Base-by-base conservation (phyloP, 2,329 filamentous ascomycete genomes). In the Fonsecaea nubica region DNA sequence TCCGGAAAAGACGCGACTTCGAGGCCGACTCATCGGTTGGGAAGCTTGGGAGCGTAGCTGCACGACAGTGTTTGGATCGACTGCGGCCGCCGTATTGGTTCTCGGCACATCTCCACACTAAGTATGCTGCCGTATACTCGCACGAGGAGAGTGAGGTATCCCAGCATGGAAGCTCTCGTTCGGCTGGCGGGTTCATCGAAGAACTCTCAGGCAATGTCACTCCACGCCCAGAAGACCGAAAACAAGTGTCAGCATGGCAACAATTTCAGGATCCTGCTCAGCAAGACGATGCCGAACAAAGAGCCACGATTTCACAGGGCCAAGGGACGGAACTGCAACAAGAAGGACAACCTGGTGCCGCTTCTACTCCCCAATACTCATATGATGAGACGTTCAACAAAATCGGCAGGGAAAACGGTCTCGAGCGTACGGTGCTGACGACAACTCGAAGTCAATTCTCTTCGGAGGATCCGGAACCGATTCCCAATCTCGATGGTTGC, bases 41-140 rank as follows among this genome's bases (percentile, higher is more conserved):
- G 0, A 88, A 83, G 8, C 81, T 99, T 25, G 95, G 95, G 0
- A 98, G 87, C 72, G 81, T 86, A 36, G 94, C 94, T 0, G 93
- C 93, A 0, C 87, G 86, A 74, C 87, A 90, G 72, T 89, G 97
- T 21, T 85, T 98, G 78, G 89, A 97, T 75, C 86, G 91, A 35
- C 79, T 99, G 60, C 85, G 92, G 60, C 95, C 95, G 9, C 84
- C 85, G 0, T 90, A 92, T 76, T 99, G 95, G 95, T 97, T 98
- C 76, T 90, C 91, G 42, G 95, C 93, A 2, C 95, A 99, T 78
- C 79, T 98, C 80, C 95, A 99, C 78, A 89, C 91, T 81, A 96
- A 94, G 75, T 98, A 90, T 76, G 79, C 89, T 0, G 95, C 93
- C 0, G 68, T 83, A 0, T 78, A 89, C 56, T 74, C 83, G 5